These are phyloP conservation scores for Fonsecaea erecta DNA, from an alignment of 2,329 filamentous ascomycete species.

Conservation along the genomic window DNA sequence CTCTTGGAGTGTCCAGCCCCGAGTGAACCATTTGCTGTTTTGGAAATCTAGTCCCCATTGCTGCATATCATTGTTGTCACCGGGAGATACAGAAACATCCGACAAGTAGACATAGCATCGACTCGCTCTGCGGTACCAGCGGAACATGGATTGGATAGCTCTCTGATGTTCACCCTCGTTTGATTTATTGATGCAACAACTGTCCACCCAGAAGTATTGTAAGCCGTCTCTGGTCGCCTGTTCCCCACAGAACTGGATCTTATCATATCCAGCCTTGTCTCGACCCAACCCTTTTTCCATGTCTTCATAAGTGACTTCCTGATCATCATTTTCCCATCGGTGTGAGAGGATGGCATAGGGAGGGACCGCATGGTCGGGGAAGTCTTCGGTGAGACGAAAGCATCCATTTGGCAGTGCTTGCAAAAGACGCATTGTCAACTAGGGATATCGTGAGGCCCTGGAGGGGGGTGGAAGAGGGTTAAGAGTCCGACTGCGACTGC, in stretches of 20 bases:
- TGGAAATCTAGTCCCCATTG: not conserved
- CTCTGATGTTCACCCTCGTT: not conserved
- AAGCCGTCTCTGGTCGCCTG: slow-evolving; percentile 38
- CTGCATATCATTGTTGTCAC: too few relatives aligned
- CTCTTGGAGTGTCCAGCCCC: slow-evolving; percentile 37
- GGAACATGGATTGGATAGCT: not conserved
- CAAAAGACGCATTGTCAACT: too few relatives aligned
- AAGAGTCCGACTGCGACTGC: too few relatives aligned
- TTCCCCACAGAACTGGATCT: slow-evolving; percentile 35
- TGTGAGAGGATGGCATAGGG: too few relatives aligned
- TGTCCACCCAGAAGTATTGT: slow-evolving; percentile 38
- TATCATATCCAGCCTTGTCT: slow-evolving; percentile 34
- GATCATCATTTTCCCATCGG: too few relatives aligned
- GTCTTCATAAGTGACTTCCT: too few relatives aligned
- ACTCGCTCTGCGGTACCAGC: not conserved
- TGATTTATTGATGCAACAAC: slow-evolving; percentile 36
- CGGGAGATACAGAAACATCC: slow-evolving; percentile 3
- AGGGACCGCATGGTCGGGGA: too few relatives aligned
- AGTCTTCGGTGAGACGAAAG: too few relatives aligned
- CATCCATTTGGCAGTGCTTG: too few relatives aligned
- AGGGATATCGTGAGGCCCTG: too few relatives aligned
- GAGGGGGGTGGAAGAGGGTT: too few relatives aligned
- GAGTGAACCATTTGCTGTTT: slow-evolving; percentile 30
- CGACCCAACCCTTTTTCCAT: too few relatives aligned
- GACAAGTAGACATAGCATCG: not conserved